Conservation (phyloP, 2,329 filamentous ascomycete species). For the Alternaria longipes region DNA sequence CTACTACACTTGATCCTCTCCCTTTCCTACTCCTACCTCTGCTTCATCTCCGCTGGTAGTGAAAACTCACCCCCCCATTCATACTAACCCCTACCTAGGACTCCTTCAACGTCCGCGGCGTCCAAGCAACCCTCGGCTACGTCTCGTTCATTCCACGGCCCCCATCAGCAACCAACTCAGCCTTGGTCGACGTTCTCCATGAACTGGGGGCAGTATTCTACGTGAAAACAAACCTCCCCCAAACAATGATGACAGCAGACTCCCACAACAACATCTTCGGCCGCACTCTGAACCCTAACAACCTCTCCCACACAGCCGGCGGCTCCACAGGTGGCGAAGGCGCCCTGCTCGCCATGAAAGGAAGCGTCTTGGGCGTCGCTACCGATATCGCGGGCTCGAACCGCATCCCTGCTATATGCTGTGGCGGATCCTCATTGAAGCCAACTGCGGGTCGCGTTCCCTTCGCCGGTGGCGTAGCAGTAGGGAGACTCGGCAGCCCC, state of each 20-base stretch:
- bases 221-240: conserved; percentile 63
- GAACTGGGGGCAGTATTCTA: conserved; percentile 60
- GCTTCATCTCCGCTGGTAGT: too few relatives aligned
- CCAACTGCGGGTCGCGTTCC: conserved; percentile 63
- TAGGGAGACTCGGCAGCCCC: conserved; percentile 44
- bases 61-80: too few relatives aligned
- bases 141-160: conserved; percentile 54
- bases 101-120: conserved; percentile 67
- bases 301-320: conserved; percentile 67
- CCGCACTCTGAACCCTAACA: conserved; percentile 70
- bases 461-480: conserved; percentile 45
- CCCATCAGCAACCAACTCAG: conserved; percentile 44
- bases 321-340: conserved; percentile 74
- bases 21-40: too few relatives aligned
- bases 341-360: conserved; percentile 66
- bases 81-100: conserved; percentile 49
- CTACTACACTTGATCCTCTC: too few relatives aligned
- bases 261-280: conserved; percentile 70
- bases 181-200: conserved; percentile 50
- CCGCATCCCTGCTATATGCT: conserved; percentile 86
- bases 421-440: conserved; percentile 58
- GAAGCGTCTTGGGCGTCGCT: conserved; percentile 67
- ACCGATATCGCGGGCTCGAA: conserved; percentile 71
- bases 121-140: conserved; percentile 68
- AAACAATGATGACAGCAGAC: conserved; percentile 61